A percentile compares a stretch with the other conserved stretches of the same genome.
Evolutionary conservation across 345 rosid genomes (phyloP).

Genomic region (Adansonia digitata): DNA sequence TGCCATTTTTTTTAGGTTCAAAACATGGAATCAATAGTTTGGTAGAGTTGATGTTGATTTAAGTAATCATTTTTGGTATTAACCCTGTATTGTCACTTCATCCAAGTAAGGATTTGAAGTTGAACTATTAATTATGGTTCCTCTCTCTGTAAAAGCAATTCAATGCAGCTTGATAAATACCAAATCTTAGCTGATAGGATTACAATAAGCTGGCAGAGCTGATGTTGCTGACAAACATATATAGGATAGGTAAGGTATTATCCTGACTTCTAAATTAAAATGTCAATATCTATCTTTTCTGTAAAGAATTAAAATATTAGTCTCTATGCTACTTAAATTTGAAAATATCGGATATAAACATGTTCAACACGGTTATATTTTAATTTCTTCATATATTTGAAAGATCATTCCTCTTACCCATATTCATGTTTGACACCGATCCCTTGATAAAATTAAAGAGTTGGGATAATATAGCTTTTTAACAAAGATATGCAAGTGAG

Average conservation of each 20-base stretch:
- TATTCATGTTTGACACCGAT: no score
- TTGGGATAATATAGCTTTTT: background rate
- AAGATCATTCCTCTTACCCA: no score
- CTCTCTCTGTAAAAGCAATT: background rate
- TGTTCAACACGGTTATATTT: no score
- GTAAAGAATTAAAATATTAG: no score
- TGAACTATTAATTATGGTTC: background rate
- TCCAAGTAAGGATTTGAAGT: background rate
- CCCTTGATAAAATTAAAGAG: background rate
- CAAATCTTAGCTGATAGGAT: background rate
- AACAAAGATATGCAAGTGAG: background rate
- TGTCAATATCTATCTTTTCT: background rate
- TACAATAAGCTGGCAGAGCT: background rate
- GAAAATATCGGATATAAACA: no score
- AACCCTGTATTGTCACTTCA: background rate
- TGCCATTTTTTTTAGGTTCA: conserved; percentile 12
- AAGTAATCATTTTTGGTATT: background rate
- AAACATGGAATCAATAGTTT: conserved; percentile 6
- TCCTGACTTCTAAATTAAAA: background rate
- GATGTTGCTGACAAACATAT: background rate
- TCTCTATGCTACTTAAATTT: no score
- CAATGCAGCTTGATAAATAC: background rate
- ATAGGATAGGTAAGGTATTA: background rate
- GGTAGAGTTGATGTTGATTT: conserved; percentile 21
- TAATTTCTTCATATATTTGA: no score